A percentile compares a stretch with the other conserved stretches of the same genome.
phyloP scores from a whole-genome alignment of 805 yeast species.

The Wickerhamiella allomyrinae region DNA sequence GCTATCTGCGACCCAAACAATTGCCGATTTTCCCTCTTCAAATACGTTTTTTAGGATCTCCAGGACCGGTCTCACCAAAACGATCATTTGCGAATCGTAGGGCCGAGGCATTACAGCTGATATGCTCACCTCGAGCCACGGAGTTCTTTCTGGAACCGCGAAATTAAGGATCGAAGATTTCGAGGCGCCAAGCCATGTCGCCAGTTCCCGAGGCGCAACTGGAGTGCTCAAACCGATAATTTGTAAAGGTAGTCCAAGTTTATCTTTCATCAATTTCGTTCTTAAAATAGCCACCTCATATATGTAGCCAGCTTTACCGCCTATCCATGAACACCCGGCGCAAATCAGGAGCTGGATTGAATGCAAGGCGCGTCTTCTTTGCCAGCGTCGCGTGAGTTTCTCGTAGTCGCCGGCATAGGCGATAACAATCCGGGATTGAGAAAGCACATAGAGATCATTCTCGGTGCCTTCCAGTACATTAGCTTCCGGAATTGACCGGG shows the following conservation, averaged over 20 bases:
- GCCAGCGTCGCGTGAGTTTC: conserved; percentile 65
- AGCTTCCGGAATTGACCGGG: neutral
- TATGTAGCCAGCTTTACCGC: conserved; percentile 41
- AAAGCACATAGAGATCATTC: neutral
- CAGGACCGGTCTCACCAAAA: conserved; percentile 36
- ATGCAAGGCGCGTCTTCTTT: conserved; percentile 53
- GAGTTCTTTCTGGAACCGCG: conserved; percentile 45
- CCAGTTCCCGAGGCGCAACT: conserved; percentile 60
- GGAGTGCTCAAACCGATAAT: conserved; percentile 59
- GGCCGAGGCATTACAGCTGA: conserved; percentile 25
- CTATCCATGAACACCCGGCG: conserved; percentile 60
- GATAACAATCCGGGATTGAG: neutral
- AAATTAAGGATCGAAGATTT: conserved; percentile 53
- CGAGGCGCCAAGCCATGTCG: conserved; percentile 71
- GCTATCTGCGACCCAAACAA: neutral
- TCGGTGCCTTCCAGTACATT: neutral
- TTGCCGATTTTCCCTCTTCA: neutral
- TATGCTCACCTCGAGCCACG: conserved; percentile 25
- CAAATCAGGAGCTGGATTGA: conserved; percentile 52
- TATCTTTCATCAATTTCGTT: conserved; percentile 53
- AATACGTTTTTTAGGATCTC: neutral
- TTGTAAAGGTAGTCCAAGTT: conserved; percentile 43
- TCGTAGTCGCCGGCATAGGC: conserved; percentile 68
- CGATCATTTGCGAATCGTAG: conserved; percentile 35
- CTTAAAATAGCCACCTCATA: conserved; percentile 65